Conservation (phyloP, 768 basidiomycete species). For the Xerocomellus intermedius region DNA sequence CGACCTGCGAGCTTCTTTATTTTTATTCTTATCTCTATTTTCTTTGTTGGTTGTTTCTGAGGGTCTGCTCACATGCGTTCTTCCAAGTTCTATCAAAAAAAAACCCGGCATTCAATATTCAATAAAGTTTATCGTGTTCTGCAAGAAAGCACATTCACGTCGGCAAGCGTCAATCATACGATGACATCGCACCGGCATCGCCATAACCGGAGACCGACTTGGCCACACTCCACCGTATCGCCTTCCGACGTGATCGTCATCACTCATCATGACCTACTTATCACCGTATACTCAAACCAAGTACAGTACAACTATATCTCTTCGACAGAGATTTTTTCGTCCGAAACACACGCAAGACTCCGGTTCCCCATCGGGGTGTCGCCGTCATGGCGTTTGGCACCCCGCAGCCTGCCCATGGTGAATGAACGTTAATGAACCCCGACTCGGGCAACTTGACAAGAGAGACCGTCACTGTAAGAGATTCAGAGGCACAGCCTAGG, state of each 20-base stretch:
- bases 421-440: not conserved
- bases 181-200: not conserved
- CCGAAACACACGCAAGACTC: not conserved
- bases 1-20: no score
- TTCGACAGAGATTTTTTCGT: not conserved
- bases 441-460: not conserved
- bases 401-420: not conserved
- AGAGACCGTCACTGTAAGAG: no score
- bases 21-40: not conserved
- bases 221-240: slow-evolving; percentile 2
- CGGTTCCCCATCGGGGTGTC: slow-evolving; percentile 4
- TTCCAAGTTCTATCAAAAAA: not conserved
- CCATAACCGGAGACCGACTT: not conserved
- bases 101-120: not conserved
- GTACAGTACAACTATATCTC: not conserved
- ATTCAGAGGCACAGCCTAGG: not conserved
- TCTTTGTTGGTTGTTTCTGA: no score
- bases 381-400: not conserved
- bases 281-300: not conserved
- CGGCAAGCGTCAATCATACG: not conserved
- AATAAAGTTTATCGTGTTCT: not conserved
- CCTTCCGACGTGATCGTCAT: slow-evolving; percentile 13
- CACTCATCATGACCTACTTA: not conserved
- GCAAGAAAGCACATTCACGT: not conserved
- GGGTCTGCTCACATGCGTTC: not conserved